Evolutionary conservation across 768 basidiomycete species (phyloP), one percentile per base, ranked within the genome.

Genomic region (Asterophora parasitica): DNA sequence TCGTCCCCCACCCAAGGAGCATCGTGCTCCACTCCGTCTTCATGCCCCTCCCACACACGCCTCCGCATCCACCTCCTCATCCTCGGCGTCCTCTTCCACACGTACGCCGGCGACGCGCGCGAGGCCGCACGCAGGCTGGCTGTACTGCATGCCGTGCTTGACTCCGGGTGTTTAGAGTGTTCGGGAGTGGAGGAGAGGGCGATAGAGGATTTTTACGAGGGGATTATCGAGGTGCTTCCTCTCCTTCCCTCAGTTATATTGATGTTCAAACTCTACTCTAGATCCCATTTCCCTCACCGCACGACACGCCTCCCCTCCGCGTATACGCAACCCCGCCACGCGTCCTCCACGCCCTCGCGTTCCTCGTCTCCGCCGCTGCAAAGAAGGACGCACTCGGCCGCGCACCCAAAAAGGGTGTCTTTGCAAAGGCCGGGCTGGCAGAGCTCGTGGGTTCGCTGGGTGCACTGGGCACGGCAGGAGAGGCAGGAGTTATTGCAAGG

Each of bases 351-450:
- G 61, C 78, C 10, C 70, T 89, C 4, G 81, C 79, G 0, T 89
- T 83, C 60, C 75, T 89, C 4, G 66, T 88, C 33, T 84, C 80
- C 54, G 75, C 77, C 4, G 68, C 78, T 1, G 77, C 83, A 0
- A 87, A 88, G 56, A 77, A 85, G 11, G 87, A 91, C 57, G 76
- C 82, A 0, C 78, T 84, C 0, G 89, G 87, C 33, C 73, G 85
- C 19, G 83, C 79, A 44, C 88, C 88, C 3, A 86, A 83, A 67
- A 74, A 83, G 49, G 81, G 78, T 39, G 67, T 85, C 0, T 91
- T 88, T 65, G 81, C 85, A 0, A 62, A 62, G 5, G 86, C 85
- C 51, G 88, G 85, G 0, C 42, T 85, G 6, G 61, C 67, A 16
- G 23, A 23, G 23, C 23, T 62, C 75, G 16, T 72, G 69, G 46